phyloP scores from a whole-genome alignment of 257 asterid genomes.

The Pogostemon cablin region DNA sequence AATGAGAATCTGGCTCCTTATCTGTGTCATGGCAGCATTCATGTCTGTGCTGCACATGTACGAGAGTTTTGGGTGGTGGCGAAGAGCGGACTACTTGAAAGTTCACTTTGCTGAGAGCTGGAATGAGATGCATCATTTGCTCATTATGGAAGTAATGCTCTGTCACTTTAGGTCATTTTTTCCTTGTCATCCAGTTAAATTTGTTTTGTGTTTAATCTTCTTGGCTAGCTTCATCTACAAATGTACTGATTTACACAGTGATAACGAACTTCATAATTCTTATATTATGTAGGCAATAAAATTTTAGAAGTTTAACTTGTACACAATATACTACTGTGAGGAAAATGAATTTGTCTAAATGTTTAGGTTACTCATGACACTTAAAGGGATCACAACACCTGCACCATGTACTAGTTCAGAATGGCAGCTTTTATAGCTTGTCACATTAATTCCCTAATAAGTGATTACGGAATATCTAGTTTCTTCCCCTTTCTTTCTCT shows the following conservation, averaged over 20 bases:
- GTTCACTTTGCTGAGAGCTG: slow-evolving; percentile 99
- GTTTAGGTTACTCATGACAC: neutral
- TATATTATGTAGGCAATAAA: slow-evolving; percentile 12
- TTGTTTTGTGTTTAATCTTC: slow-evolving; percentile 8
- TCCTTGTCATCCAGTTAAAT: slow-evolving; percentile 12
- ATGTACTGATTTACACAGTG: slow-evolving; percentile 4
- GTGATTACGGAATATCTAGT: neutral
- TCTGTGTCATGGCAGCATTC: slow-evolving; percentile 68
- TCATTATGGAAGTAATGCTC: slow-evolving; percentile 90
- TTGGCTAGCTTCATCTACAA: slow-evolving; percentile 17
- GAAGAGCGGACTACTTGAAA: slow-evolving; percentile 94
- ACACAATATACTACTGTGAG: neutral
- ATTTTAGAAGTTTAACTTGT: slow-evolving; percentile 11
- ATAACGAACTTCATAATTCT: slow-evolving; percentile 7
- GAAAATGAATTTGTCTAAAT: neutral
- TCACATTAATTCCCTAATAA: neutral
- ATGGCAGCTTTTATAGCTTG: neutral
- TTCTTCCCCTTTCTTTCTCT: neutral
- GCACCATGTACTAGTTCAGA: slow-evolving; percentile 2
- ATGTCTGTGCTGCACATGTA: slow-evolving; percentile 95
- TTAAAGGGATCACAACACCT: slow-evolving; percentile 13
- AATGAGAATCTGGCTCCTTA: slow-evolving; percentile 24
- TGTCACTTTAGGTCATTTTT: slow-evolving; percentile 27
- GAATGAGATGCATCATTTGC: slow-evolving; percentile 99
- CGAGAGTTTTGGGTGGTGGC: slow-evolving; percentile 99